Base-by-base conservation (phyloP, 192 early-diverging fungal genomes). In the Coemansia sp. region DNA sequence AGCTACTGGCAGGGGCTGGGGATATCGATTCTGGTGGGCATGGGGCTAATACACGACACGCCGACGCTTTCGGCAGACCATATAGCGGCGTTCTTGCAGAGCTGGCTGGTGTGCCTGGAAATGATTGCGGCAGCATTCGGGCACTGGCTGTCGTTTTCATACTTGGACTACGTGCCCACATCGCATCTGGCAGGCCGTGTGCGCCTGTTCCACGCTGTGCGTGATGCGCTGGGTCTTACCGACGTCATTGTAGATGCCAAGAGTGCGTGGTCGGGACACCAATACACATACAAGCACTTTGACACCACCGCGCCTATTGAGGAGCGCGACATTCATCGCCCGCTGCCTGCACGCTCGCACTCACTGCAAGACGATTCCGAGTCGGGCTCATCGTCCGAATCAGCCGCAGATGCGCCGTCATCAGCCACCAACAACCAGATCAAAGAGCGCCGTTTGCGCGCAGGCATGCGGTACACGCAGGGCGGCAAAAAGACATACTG, bases 1-100 rank as follows among this genome's bases (percentile, higher is more conserved):
- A 91, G 92, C 1, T 97, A 90, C 68, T 97, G 93, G 91, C 93
- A 95, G 73, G 84, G 91, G 32, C 58, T 97, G 37, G 79, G 84
- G 7, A 82, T 97, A 38, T 85, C 94, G 14, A 80, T 97, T 15
- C 56, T 97, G 36, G 88, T 91, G 1, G 81, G 83, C 14, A 64
- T 83, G 1, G 90, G 91, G 6, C 51, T 88, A 20, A 89, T 97
- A 54, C 79, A 76, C 43, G 84, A 85, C 57, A 83, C 88, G 76
- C 80, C 81, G 62, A 58, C 60, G 7, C 34, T 66, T 30, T 62
- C 69, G 12, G 80, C 82, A 16, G 83, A 88, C 59, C 83, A 88
- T 59, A 81, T 90, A 18, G 85, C 94, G 23, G 81, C 87, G 1
- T 89, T 88, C 17, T 69, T 93, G 46, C 94, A 97, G 62, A 93